Conservation (phyloP, 2,329 filamentous ascomycete species). For the Venturia aucupariae region DNA sequence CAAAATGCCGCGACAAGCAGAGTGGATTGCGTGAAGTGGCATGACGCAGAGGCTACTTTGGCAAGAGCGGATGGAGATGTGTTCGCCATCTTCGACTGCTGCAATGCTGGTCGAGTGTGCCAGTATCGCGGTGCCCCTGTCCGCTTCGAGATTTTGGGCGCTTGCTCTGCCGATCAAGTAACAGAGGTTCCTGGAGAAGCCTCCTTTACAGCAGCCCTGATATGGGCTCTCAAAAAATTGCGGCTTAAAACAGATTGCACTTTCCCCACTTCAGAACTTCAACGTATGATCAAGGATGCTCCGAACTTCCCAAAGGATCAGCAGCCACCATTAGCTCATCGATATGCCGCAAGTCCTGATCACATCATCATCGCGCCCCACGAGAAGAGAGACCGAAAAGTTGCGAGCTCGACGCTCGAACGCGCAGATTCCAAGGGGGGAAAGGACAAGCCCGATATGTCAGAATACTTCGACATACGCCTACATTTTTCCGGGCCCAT, state of each 20-base stretch:
- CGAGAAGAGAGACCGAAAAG: no score
- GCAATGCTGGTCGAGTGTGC: constrained; percentile 6
- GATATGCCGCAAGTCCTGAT: not conserved
- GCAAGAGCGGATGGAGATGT: not conserved
- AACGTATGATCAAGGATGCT: not conserved
- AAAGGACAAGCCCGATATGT: no score
- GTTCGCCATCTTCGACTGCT: constrained; percentile 13
- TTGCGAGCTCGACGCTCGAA: no score
- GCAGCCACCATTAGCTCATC: not conserved
- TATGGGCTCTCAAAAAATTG: constrained; percentile 10
- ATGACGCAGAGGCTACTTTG: not conserved
- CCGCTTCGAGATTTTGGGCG: not conserved
- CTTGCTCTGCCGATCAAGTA: not conserved
- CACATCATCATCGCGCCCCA: no score
- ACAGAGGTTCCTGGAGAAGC: not conserved
- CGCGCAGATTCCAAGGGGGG: no score
- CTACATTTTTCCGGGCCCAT: no score
- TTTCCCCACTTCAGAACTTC: constrained; percentile 2
- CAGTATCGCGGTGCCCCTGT: not conserved
- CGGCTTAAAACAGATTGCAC: not conserved
- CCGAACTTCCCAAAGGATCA: not conserved
- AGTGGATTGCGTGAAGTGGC: not conserved
- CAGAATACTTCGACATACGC: no score
- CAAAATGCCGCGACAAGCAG: not conserved
- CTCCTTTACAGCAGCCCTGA: constrained; percentile 12